phyloP scores from a whole-genome alignment of 768 basidiomycete species.

The Suillus bovinus region DNA sequence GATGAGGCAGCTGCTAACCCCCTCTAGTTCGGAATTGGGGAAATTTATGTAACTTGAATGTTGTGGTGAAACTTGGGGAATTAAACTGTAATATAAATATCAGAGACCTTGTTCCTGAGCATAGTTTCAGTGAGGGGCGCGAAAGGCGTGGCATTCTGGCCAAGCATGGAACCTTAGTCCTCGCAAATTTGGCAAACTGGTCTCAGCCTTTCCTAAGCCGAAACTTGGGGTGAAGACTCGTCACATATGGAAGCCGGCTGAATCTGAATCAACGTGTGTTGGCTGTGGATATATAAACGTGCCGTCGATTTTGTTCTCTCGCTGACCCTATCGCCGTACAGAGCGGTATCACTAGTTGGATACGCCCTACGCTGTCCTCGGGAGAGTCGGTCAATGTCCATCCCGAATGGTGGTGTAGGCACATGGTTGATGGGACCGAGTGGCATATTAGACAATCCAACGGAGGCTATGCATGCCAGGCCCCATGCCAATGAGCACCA shows the following conservation, averaged over 20 bases:
- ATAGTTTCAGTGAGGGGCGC: conserved; percentile 9
- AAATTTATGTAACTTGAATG: conserved; percentile 1
- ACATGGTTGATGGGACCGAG: not conserved
- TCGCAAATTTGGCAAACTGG: not conserved
- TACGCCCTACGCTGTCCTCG: not conserved
- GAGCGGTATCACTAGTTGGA: conserved; percentile 6
- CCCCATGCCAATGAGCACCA: not conserved
- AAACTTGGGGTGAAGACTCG: conserved; percentile 13
- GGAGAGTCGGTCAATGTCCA: not conserved
- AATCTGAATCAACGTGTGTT: conserved; percentile 25
- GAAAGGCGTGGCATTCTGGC: conserved; percentile 13
- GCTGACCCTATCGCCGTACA: conserved; percentile 1
- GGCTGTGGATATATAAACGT: conserved; percentile 11
- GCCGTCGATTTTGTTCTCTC: conserved; percentile 3
- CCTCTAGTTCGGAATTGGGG: not conserved
- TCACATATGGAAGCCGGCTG: conserved; percentile 23
- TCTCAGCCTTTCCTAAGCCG: conserved; percentile 12
- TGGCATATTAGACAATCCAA: not conserved
- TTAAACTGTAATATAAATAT: not conserved
- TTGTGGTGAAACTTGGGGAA: not conserved
- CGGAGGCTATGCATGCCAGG: conserved; percentile 7
- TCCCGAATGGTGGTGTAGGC: not conserved
- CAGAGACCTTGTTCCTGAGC: not conserved
- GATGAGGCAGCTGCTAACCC: too few species aligned
- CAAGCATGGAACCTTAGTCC: conserved; percentile 8